Conservation (phyloP, 2,329 filamentous ascomycete genomes). For the Rasamsonia emersonii region DNA sequence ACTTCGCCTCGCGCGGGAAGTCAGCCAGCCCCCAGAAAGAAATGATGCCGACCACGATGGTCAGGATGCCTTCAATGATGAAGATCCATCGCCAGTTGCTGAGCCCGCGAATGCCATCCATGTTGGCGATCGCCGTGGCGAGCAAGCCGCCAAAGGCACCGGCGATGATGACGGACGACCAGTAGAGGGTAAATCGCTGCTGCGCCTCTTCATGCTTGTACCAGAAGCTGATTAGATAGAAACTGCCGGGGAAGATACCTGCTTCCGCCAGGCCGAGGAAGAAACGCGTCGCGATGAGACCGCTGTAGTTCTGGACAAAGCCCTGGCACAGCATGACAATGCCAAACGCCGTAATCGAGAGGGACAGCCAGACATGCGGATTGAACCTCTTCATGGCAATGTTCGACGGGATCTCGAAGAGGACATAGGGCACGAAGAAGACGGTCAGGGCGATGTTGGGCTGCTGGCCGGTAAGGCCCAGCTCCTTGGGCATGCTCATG, state of each 20-base stretch:
- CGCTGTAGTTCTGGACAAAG: conserved; percentile 19
- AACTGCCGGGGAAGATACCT: conserved; percentile 27
- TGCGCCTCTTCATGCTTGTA: conserved; percentile 24
- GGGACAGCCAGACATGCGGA: conserved; percentile 41
- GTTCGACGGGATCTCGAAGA: conserved; percentile 47
- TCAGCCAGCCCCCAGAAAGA: conserved; percentile 15
- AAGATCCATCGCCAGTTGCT: conserved; percentile 24
- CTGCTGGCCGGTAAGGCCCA: conserved; percentile 34
- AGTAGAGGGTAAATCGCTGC: conserved; percentile 18
- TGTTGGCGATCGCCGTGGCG: conserved; percentile 17
- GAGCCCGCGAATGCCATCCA: conserved; percentile 19
- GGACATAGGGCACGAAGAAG: conserved; percentile 47
- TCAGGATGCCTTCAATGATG: conserved; percentile 19
- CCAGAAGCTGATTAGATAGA: conserved; percentile 29
- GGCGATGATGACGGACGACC: conserved; percentile 15
- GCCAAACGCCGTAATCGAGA: conserved; percentile 17
- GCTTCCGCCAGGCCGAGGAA: conserved; percentile 21
- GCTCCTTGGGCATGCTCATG: conserved; percentile 40
- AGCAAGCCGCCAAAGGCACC: conserved; percentile 21
- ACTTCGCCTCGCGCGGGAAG: conserved; percentile 16
- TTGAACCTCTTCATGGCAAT: conserved; percentile 44
- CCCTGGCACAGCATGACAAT: conserved; percentile 17
- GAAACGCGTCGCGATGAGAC: conserved; percentile 21
- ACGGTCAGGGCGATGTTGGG: conserved; percentile 46
- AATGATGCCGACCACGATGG: conserved; percentile 16